Conservation (phyloP, 495 filamentous ascomycete genomes). For the Collariella sp. region DNA sequence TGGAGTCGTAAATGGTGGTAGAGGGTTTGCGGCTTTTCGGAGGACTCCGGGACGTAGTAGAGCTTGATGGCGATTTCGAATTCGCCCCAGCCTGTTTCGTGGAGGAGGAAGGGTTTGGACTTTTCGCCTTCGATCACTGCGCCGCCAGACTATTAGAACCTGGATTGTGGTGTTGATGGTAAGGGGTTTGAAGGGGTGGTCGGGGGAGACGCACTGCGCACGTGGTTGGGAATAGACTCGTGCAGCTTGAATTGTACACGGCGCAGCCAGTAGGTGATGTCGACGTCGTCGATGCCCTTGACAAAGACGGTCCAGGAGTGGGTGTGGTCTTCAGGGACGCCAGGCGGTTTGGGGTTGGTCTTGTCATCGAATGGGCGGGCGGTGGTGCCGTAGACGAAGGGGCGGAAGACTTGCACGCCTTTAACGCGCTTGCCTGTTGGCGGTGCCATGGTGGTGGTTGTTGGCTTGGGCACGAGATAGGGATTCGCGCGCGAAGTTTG, state of each 20-base stretch:
- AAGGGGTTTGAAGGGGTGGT: background rate
- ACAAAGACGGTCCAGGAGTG: slow-evolving; percentile 94
- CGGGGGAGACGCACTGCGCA: slow-evolving; percentile 48
- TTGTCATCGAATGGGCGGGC: slow-evolving; percentile 61
- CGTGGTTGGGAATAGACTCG: slow-evolving; percentile 83
- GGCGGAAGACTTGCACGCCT: slow-evolving; percentile 65
- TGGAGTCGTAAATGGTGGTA: slow-evolving; percentile 89
- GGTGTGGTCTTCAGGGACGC: slow-evolving; percentile 76
- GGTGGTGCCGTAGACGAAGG: slow-evolving; percentile 76
- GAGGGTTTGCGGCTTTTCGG: slow-evolving; percentile 83
- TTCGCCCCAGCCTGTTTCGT: slow-evolving; percentile 94
- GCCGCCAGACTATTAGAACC: background rate
- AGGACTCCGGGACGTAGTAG: slow-evolving; percentile 75
- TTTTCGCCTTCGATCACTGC: slow-evolving; percentile 49
- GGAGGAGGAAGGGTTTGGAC: slow-evolving; percentile 72
- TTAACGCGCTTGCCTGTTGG: slow-evolving; percentile 51
- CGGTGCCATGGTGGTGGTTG: slow-evolving; percentile 37
- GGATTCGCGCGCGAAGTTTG: too few relatives aligned
- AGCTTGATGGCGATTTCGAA: slow-evolving; percentile 92
- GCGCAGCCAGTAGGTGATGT: slow-evolving; percentile 91
- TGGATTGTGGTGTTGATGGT: background rate
- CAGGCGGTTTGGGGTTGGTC: slow-evolving; percentile 49
- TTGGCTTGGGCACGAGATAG: background rate
- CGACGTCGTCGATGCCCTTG: slow-evolving; percentile 70
- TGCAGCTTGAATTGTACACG: slow-evolving; percentile 97